A percentile compares a stretch with the other conserved stretches of the same genome.
Conservation (phyloP, 257 asterid species). For the Plantago ovata region DNA sequence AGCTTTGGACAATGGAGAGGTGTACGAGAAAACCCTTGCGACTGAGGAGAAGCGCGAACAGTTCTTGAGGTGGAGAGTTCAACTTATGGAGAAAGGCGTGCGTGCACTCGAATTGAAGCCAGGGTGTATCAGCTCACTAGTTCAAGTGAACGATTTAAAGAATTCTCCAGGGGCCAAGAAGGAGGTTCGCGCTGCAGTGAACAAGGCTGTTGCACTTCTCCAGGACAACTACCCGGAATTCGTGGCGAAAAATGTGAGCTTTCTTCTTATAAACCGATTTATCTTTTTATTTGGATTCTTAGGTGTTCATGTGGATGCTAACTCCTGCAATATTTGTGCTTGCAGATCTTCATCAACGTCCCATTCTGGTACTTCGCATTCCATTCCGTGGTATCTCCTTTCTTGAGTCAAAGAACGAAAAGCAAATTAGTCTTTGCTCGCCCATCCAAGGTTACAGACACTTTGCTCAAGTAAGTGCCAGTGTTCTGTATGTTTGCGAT, state of each 20-base stretch:
- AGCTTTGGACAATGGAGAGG: conserved; percentile 43
- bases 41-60: conserved; percentile 57
- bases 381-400: conserved; percentile 61
- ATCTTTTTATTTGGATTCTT: neutral
- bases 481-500: neutral
- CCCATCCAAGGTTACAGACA: conserved; percentile 70
- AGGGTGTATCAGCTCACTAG: conserved; percentile 47
- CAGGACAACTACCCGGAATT: conserved; percentile 89
- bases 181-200: conserved; percentile 58
- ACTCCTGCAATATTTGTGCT: conserved; percentile 9
- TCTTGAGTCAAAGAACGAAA: conserved; percentile 70
- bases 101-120: conserved; percentile 61
- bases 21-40: conserved; percentile 43
- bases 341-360: conserved; percentile 77
- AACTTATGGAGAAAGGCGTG: conserved; percentile 72
- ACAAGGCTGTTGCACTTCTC: conserved; percentile 61
- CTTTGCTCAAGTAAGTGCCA: conserved; percentile 64
- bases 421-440: conserved; percentile 81
- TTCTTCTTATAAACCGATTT: too few relatives aligned
- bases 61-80: conserved; percentile 79
- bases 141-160: conserved; percentile 68
- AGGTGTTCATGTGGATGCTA: neutral
- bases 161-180: conserved; percentile 65
- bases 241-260: conserved; percentile 66
- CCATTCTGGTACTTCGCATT: conserved; percentile 79